Percentiles rank a stretch among this genome's conserved stretches.
Evolutionary conservation across 352 stramenopile species (phyloP).

Genomic region (Pythium diclinum): DNA sequence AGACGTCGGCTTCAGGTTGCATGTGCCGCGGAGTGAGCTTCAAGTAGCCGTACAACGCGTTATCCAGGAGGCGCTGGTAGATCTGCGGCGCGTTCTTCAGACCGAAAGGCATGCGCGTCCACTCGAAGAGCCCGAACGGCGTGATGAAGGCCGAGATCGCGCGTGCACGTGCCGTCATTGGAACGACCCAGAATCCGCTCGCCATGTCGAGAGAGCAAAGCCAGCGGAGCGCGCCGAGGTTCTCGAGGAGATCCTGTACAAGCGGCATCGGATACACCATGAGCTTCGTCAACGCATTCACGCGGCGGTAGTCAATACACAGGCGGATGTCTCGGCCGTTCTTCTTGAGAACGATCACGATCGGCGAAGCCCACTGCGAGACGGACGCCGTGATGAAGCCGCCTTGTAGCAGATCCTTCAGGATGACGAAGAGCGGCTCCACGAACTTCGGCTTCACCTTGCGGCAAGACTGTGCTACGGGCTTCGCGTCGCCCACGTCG

Average conservation of each 20-base stretch:
- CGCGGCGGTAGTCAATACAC: conserved; percentile 28
- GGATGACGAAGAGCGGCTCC: conserved; percentile 28
- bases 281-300: conserved; percentile 18
- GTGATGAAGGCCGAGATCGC: conserved; percentile 24
- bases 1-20: conserved; percentile 18
- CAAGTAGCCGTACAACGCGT: conserved; percentile 18
- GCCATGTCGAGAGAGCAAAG: conserved; percentile 28
- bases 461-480: conserved; percentile 17
- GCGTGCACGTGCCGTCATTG: conserved; percentile 18
- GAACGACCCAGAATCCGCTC: conserved; percentile 24
- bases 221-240: conserved; percentile 17
- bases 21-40: no score
- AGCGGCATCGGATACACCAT: conserved; percentile 32
- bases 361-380: conserved; percentile 32
- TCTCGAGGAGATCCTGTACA: conserved; percentile 23
- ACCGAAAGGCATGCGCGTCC: conserved; percentile 15
- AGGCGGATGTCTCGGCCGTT: conserved; percentile 34
- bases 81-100: conserved; percentile 25
- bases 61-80: conserved; percentile 25
- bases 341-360: conserved; percentile 42
- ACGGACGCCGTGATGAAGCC: conserved; percentile 22
- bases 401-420: conserved; percentile 26
- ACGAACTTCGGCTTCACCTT: conserved; percentile 23
- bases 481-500: conserved; percentile 23
- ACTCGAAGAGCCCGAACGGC: conserved; percentile 15